Evolutionary conservation across 805 yeast genomes (phyloP).

Genomic region (Zygosaccharomyces lentus): DNA sequence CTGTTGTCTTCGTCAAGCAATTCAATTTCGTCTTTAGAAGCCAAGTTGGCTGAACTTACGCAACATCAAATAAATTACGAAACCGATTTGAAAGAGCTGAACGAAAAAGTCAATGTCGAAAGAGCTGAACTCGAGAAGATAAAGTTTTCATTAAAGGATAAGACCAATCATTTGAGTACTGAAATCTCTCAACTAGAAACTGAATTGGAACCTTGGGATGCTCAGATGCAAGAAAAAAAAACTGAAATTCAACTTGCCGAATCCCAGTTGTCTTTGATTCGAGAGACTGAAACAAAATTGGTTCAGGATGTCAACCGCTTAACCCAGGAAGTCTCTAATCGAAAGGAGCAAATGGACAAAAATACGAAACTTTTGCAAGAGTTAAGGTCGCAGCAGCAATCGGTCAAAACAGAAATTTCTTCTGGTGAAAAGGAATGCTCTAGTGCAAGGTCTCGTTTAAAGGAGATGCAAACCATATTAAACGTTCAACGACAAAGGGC

Average conservation of each 20-base stretch:
- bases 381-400: constrained; percentile 47
- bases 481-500: constrained; percentile 55
- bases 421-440: constrained; percentile 56
- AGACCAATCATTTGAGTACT: constrained; percentile 63
- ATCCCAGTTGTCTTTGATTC: constrained; percentile 58
- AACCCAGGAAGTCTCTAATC: constrained; percentile 41
- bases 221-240: constrained; percentile 56
- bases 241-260: constrained; percentile 61
- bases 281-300: constrained; percentile 42
- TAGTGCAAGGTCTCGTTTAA: constrained; percentile 46
- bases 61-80: constrained; percentile 43
- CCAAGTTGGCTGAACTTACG: constrained; percentile 44
- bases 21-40: constrained; percentile 42
- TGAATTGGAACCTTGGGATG: constrained; percentile 79
- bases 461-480: constrained; percentile 51
- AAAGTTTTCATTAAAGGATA: constrained; percentile 61
- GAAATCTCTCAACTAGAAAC: constrained; percentile 61
- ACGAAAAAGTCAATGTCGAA: constrained; percentile 47
- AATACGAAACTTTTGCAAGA: constrained; percentile 45
- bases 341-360: constrained; percentile 46
- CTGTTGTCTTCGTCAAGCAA: constrained; percentile 46
- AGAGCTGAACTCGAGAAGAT: constrained; percentile 56
- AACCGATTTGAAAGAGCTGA: constrained; percentile 44
- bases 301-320: constrained; percentile 44
- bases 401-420: constrained; percentile 49